phyloP scores from a whole-genome alignment of 2,329 filamentous ascomycete species.

The Claviceps cyperi region DNA sequence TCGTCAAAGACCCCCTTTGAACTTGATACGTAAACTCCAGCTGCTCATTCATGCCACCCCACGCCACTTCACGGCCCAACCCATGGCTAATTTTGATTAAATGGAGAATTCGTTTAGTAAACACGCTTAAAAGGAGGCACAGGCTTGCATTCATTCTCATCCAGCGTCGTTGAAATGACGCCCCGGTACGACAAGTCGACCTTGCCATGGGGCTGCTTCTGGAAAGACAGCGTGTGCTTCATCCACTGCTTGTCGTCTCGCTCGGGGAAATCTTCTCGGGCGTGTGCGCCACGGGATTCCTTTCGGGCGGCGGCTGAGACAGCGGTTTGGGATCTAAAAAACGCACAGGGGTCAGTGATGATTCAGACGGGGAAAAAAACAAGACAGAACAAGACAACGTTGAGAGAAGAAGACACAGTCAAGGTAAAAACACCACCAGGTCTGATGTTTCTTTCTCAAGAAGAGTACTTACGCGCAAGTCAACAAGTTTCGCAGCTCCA shows the following conservation, averaged over 20 bases:
- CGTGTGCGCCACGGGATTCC: constrained; percentile 94
- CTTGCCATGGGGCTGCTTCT: constrained; percentile 80
- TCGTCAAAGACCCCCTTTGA: background rate
- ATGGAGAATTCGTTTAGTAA: constrained; percentile 43
- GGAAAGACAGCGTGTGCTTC: constrained; percentile 97
- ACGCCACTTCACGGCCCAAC: background rate
- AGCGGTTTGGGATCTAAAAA: constrained; percentile 68
- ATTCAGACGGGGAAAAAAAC: background rate
- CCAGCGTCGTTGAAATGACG: constrained; percentile 71
- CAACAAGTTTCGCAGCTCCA: constrained; percentile 87
- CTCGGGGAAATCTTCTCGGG: constrained; percentile 90
- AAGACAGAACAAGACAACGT: background rate
- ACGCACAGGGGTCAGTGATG: background rate
- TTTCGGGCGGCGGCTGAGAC: constrained; percentile 82
- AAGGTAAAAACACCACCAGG: background rate
- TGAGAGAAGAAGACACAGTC: background rate
- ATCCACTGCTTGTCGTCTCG: constrained; percentile 96
- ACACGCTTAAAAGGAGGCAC: constrained; percentile 94
- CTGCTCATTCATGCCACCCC: background rate
- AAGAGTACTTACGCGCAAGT: constrained; percentile 74
- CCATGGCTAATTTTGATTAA: too few relatives aligned
- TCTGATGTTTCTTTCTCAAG: too few relatives aligned
- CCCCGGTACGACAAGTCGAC: constrained; percentile 75
- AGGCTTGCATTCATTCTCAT: constrained; percentile 90
- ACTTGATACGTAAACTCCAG: background rate